These are phyloP conservation scores for Clonostachys rhizophaga DNA, from an alignment of 2,329 filamentous ascomycete species.

Conservation along the genomic window DNA sequence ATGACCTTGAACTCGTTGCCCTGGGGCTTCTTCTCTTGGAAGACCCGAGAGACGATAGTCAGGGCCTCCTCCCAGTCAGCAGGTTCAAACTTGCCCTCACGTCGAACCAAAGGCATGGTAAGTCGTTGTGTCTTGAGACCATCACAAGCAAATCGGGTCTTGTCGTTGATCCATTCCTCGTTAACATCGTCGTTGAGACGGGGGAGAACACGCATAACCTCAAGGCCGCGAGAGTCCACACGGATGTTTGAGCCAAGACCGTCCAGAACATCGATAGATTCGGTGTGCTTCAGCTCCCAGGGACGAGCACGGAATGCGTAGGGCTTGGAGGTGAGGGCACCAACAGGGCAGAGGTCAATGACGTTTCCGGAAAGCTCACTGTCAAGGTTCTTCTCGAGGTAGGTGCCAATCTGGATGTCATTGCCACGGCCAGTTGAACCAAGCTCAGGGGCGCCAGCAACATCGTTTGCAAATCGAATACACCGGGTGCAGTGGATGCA, in stretches of 20 bases:
- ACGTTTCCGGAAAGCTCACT: slow-evolving; percentile 95
- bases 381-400: slow-evolving; percentile 90
- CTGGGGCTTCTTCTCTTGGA: slow-evolving; percentile 73
- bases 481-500: slow-evolving; percentile 99
- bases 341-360: slow-evolving; percentile 96
- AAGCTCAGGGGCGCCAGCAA: slow-evolving; percentile 92
- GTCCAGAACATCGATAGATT: slow-evolving; percentile 92
- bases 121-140: slow-evolving; percentile 94
- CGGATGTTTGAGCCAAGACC: slow-evolving; percentile 92
- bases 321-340: slow-evolving; percentile 93
- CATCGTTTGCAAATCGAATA: slow-evolving; percentile 94
- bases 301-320: slow-evolving; percentile 96
- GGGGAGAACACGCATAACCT: slow-evolving; percentile 93
- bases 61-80: slow-evolving; percentile 95
- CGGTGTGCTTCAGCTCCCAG: slow-evolving; percentile 95
- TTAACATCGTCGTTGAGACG: slow-evolving; percentile 97
- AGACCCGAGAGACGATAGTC: slow-evolving; percentile 78
- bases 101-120: slow-evolving; percentile 85
- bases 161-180: slow-evolving; percentile 99
- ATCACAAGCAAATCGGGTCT: slow-evolving; percentile 93
- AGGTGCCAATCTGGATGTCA: slow-evolving; percentile 96
- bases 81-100: slow-evolving; percentile 86
- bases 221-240: slow-evolving; percentile 85
- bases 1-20: slow-evolving; percentile 95
- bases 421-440: slow-evolving; percentile 94